Conservation (phyloP, 208 protist genomes). For the Acanthamoeba divionensis region DNA sequence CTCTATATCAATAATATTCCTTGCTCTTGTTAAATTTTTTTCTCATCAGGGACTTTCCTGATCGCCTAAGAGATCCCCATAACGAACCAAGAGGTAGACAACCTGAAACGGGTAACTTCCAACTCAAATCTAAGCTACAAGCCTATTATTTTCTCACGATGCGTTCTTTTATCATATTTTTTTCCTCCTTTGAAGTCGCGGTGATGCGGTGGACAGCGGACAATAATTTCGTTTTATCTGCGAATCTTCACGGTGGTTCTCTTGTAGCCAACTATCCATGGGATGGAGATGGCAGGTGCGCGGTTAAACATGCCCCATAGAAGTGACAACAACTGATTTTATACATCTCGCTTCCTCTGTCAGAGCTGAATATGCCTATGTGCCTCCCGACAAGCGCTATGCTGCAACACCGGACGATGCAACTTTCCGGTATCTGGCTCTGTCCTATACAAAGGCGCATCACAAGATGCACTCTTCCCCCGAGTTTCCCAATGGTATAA, state of each 20-base stretch:
- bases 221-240: constrained; percentile 66
- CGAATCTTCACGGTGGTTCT: constrained; percentile 70
- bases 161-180: no score
- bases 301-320: no score
- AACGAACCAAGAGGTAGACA: no score
- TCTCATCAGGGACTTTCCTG: neutral
- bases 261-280: constrained; percentile 72
- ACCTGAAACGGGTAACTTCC: no score
- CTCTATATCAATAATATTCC: neutral
- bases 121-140: no score
- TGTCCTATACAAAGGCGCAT: constrained; percentile 54
- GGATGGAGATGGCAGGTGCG: constrained; percentile 47
- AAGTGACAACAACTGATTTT: no score
- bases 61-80: neutral
- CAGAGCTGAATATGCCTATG: no score
- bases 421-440: constrained; percentile 56
- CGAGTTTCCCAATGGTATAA: constrained; percentile 62
- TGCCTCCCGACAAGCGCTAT: neutral
- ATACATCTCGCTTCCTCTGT: no score
- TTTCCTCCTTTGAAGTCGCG: no score
- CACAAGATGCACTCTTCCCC: constrained; percentile 44
- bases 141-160: no score
- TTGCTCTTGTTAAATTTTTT: neutral
- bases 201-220: constrained; percentile 62
- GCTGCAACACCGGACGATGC: constrained; percentile 42